phyloP scores from a whole-genome alignment of 352 stramenopile species.

The Phytophthora meadii region DNA sequence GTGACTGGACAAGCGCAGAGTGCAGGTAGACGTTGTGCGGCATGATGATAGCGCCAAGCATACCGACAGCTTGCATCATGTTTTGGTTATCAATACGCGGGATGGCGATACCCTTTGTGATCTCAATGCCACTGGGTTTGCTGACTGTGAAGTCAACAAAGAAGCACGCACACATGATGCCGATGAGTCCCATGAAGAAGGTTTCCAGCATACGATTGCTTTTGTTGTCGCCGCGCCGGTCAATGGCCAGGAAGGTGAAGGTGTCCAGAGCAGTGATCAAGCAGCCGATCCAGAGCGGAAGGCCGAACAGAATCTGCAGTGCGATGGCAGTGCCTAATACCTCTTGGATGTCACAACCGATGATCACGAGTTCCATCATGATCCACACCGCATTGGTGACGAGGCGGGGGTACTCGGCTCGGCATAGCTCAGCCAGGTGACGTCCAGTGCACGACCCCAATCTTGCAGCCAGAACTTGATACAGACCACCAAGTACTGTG shows the following conservation, averaged over 20 bases:
- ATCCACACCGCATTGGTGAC: slow-evolving; percentile 74
- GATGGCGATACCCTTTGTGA: slow-evolving; percentile 81
- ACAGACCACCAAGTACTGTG: slow-evolving; percentile 79
- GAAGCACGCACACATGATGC: slow-evolving; percentile 90
- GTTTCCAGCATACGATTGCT: slow-evolving; percentile 73
- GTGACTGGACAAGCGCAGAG: slow-evolving; percentile 88
- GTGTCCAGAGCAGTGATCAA: slow-evolving; percentile 75
- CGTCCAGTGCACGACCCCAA: slow-evolving; percentile 88
- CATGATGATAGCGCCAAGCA: slow-evolving; percentile 93
- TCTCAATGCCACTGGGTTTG: slow-evolving; percentile 62
- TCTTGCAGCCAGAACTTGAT: slow-evolving; percentile 89
- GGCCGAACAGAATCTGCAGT: slow-evolving; percentile 75
- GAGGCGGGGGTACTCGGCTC: slow-evolving; percentile 62
- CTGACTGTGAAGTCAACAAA: slow-evolving; percentile 89
- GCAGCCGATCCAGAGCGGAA: slow-evolving; percentile 82
- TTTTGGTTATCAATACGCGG: slow-evolving; percentile 72
- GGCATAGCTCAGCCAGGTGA: slow-evolving; percentile 80
- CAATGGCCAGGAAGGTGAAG: slow-evolving; percentile 91
- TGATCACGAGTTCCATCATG: slow-evolving; percentile 90
- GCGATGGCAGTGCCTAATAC: slow-evolving; percentile 82
- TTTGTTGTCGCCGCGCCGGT: slow-evolving; percentile 58
- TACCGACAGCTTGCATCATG: slow-evolving; percentile 77
- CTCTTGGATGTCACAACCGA: slow-evolving; percentile 89
- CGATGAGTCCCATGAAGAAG: slow-evolving; percentile 91
- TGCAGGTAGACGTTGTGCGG: slow-evolving; percentile 97